Evolutionary conservation across 768 basidiomycete species (phyloP), one percentile per base, ranked within the genome.

Genomic region (Tulasnella sp.): DNA sequence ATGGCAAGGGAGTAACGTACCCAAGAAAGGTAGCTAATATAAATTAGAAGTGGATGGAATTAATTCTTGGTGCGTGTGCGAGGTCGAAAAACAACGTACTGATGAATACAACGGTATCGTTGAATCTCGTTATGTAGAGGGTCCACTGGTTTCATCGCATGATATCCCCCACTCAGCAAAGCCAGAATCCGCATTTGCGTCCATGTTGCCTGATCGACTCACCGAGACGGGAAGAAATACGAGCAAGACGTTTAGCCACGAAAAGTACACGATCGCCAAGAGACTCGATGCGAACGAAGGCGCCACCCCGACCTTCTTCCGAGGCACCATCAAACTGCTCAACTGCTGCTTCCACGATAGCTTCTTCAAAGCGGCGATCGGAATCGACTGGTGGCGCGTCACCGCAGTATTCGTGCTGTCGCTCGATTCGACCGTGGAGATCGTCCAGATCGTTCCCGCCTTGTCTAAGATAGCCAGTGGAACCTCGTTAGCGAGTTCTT

Each of bases 201-300:
- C 19, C 15, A 25, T 63, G 34, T n/a, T n/a, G n/a, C n/a, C n/a
- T n/a, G n/a, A n/a, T n/a, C 5, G 2, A 67, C 77, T 49, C 68
- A 80, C 86, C 1, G 86, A 83, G 62, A 87, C 64, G 1, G 86
- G 86, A 25, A 88, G 87, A 66, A 77, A 87, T 8, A 84, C 63
- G 0, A 87, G 74, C 10, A 88, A 71, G n/a, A 86, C 10, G 64
- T 89, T 89, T 7, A 88, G 68, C 75, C 80, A 85, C 30, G 84
- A 84, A 17, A 76, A 73, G 8, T 70, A 30, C 4, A 84, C 12
- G 49, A 87, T 79, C 0, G 83, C 71, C 54, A 70, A 74, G 41
- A 85, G 60, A 62, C 83, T 80, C 41, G 70, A 44, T 53, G 73
- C 62, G 21, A 74, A 55, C 9, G 71, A 70, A 1, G 84, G 85